Evolutionary conservation across 208 protist genomes (phyloP).

Genomic region (Crithidia fasciculata): DNA sequence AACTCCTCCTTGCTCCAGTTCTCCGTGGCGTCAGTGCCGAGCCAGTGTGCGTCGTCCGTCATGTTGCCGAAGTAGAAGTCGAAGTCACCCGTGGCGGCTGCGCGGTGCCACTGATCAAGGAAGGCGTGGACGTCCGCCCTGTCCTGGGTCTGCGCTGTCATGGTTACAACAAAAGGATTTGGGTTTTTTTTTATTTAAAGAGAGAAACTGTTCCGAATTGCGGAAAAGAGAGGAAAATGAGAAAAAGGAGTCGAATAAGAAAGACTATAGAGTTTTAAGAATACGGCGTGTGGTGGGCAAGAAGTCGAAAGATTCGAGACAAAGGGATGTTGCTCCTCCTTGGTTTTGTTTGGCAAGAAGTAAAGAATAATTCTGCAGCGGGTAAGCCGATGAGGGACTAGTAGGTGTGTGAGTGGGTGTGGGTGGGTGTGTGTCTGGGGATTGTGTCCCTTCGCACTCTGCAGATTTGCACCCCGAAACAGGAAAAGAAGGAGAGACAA

Average conservation of each 20-base stretch:
- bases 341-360: no score
- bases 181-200: neutral
- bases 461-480: no score
- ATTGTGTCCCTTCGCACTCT: no score
- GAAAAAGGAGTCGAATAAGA: neutral
- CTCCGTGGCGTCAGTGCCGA: slow-evolving; percentile 14
- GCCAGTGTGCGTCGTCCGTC: slow-evolving; percentile 16
- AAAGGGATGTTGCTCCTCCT: no score
- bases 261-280: neutral
- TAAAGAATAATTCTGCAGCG: no score
- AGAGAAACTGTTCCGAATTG: neutral
- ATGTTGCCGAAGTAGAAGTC: slow-evolving; percentile 19
- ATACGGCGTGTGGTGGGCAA: no score
- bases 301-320: no score
- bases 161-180: neutral
- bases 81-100: slow-evolving; percentile 16
- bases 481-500: no score
- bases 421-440: no score
- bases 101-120: slow-evolving; percentile 11
- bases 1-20: slow-evolving; percentile 13
- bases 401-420: no score
- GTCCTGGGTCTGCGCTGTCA: neutral
- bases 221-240: slow-evolving; percentile 11
- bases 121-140: slow-evolving; percentile 18
- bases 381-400: no score